Evolutionary conservation across 345 rosid genomes (phyloP).

Genomic region (Arabidopsis thaliana): TAIR10.1 NC_003075.7:10296501-10297000

Average conservation of each 20-base stretch:
- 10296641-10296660: constrained; percentile 14
- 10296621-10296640: constrained; percentile 17
- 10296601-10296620: neutral
- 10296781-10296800: constrained; percentile 24
- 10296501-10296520: neutral
- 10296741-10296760: constrained; percentile 16
- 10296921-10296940: constrained; percentile 18
- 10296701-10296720: constrained; percentile 34
- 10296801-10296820: constrained; percentile 8
- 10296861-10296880: neutral
- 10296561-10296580: neutral
- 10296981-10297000: constrained; percentile 30
- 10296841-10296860: constrained; percentile 11
- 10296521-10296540: neutral
- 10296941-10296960: constrained; percentile 36
- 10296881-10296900: constrained; percentile 29
- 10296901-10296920: constrained; percentile 9
- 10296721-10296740: constrained; percentile 18
- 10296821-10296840: constrained; percentile 33
- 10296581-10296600: neutral
- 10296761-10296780: neutral
- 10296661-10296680: constrained; percentile 7
- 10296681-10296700: neutral
- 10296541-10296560: constrained; percentile 10
- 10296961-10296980: constrained; percentile 27